These are phyloP conservation scores for Aspergillus vadensis DNA, from an alignment of 2,329 filamentous ascomycete species.

Conservation along the genomic window DNA sequence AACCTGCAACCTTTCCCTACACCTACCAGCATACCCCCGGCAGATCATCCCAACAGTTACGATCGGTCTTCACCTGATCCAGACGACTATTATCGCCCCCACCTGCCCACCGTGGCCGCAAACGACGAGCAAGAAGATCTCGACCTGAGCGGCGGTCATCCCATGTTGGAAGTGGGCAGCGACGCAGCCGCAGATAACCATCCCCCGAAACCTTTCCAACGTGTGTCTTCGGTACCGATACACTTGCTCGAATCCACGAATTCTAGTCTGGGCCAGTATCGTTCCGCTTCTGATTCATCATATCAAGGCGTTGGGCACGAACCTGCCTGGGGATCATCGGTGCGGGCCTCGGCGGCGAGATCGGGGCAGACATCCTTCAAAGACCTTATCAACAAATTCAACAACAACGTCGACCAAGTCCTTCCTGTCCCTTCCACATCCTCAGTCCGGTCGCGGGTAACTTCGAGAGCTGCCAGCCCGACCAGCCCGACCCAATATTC, in stretches of 20 bases:
- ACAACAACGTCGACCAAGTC: conserved; percentile 59
- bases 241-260: conserved; percentile 27
- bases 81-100: conserved; percentile 55
- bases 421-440: conserved; percentile 44
- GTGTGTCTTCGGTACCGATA: conserved; percentile 31
- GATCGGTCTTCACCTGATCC: conserved; percentile 45
- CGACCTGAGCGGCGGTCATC: conserved; percentile 18
- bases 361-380: conserved; percentile 69
- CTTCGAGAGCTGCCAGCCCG: conserved; percentile 42
- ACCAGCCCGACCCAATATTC: conserved; percentile 28
- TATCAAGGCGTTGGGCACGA: conserved; percentile 21
- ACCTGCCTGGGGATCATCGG: conserved; percentile 21
- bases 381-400: conserved; percentile 77
- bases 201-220: conserved; percentile 20
- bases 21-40: conserved; percentile 21
- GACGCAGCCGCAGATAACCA: conserved; percentile 26
- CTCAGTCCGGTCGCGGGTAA: conserved; percentile 34
- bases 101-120: conserved; percentile 39
- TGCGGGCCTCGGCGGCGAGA: conserved; percentile 24
- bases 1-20: conserved; percentile 21
- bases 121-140: conserved; percentile 29
- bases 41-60: conserved; percentile 27
- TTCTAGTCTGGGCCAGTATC: conserved; percentile 28
- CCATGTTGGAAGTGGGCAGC: conserved; percentile 21
- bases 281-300: conserved; percentile 37